Conservation (phyloP, 179 eudicot genomes). For the Amaranthus tricolor region DNA sequence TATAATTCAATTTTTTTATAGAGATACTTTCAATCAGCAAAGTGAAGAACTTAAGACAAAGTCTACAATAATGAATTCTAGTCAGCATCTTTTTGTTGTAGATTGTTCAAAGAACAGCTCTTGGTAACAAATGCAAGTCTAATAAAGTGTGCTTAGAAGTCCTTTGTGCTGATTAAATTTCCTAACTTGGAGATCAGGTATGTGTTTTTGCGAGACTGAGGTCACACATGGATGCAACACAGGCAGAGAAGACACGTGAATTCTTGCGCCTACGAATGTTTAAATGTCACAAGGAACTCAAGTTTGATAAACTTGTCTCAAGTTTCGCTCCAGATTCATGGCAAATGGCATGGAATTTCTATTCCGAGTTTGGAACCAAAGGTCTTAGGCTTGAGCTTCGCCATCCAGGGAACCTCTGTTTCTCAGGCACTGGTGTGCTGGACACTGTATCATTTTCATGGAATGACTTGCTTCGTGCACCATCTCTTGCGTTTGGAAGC, state of each 20-base stretch:
- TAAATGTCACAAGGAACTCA: slow-evolving; percentile 74
- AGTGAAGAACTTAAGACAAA: background rate
- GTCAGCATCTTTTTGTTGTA: background rate
- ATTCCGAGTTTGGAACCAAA: slow-evolving; percentile 80
- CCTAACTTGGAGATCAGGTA: slow-evolving; percentile 39
- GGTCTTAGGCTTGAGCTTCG: slow-evolving; percentile 63
- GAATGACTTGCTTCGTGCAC: slow-evolving; percentile 77
- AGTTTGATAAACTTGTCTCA: slow-evolving; percentile 49
- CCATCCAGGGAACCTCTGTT: slow-evolving; percentile 52
- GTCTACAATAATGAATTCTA: background rate
- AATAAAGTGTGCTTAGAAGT: background rate
- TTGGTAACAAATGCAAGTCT: background rate
- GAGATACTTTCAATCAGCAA: background rate
- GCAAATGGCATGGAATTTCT: slow-evolving; percentile 67
- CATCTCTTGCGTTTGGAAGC: slow-evolving; percentile 56
- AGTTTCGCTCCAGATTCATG: slow-evolving; percentile 45
- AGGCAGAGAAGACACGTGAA: slow-evolving; percentile 38
- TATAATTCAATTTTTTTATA: background rate
- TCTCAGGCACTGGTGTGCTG: slow-evolving; percentile 49
- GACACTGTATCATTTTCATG: slow-evolving; percentile 52
- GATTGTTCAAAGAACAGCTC: background rate
- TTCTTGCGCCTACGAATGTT: slow-evolving; percentile 57
- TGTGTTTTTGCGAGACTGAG: slow-evolving; percentile 53
- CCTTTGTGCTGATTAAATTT: background rate
- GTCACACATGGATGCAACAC: slow-evolving; percentile 30